Percentiles rank a stretch among this genome's conserved stretches.
phyloP scores from a whole-genome alignment of 1,284 basidiomycete genomes.

The Microbotryum saponariae region DNA sequence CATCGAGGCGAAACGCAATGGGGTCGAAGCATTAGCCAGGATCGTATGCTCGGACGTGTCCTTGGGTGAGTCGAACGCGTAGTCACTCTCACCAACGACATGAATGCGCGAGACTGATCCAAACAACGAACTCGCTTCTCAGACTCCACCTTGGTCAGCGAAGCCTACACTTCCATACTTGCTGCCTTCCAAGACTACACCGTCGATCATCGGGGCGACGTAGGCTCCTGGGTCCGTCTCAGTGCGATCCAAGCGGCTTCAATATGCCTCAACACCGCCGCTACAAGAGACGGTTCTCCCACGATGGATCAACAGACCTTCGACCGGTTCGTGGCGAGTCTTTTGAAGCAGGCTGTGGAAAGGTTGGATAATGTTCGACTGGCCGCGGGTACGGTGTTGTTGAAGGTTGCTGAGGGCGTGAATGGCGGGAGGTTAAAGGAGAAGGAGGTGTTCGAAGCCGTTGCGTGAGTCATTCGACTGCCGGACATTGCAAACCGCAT shows the following conservation, averaged over 20 bases:
- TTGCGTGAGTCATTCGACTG: constrained; percentile 2
- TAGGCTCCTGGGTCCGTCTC: constrained; percentile 93
- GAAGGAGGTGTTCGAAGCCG: constrained; percentile 37
- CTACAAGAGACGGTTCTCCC: neutral
- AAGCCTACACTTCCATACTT: constrained; percentile 35
- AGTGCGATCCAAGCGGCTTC: constrained; percentile 24
- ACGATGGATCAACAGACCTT: constrained; percentile 6
- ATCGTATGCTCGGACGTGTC: neutral
- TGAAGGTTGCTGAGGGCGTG: constrained; percentile 45
- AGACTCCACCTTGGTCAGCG: neutral
- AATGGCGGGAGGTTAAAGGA: constrained; percentile 47
- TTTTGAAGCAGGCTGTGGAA: constrained; percentile 84
- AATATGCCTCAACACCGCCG: constrained; percentile 47
- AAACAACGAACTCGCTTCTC: neutral
- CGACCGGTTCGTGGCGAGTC: constrained; percentile 45
- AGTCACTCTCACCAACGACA: too few relatives aligned
- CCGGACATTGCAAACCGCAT: constrained; percentile 6
- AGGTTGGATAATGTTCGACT: constrained; percentile 82
- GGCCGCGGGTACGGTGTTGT: constrained; percentile 59
- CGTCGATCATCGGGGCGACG: constrained; percentile 88
- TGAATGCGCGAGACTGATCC: neutral
- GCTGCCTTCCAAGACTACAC: constrained; percentile 79
- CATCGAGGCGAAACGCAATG: constrained; percentile 34
- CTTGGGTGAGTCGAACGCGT: too few relatives aligned
- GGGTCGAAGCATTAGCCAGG: constrained; percentile 28